Base-by-base conservation (phyloP, 2,329 filamentous ascomycete species). In the Drechslerella dactyloides region DNA sequence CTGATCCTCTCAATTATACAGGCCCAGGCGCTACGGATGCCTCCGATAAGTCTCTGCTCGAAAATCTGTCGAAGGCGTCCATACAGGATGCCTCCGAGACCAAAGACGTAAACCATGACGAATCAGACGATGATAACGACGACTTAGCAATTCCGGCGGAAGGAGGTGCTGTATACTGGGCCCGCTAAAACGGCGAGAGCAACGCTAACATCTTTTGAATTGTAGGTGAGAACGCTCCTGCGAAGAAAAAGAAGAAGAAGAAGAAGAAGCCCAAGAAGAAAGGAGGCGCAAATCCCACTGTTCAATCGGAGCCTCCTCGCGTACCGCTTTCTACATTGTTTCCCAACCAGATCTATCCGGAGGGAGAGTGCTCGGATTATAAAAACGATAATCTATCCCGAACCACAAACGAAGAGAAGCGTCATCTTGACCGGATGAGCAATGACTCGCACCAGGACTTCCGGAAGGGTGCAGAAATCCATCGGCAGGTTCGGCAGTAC, bases 401-500 rank as follows among this genome's bases (percentile, higher is more conserved):
- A 65, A 94, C 89, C 2, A 96, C 91, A 11, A 87, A 84, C 79
- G 91, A 93, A 80, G 91, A 96, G 83, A 92, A 93, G 82, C 86
- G 90, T 59, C 87, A 93, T 77, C 83, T 93, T 60, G 90, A 93
- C 79, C 89, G 89, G 77, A 86, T 91, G 82, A 89, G 91, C 79
- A 87, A 86, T 76, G 89, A 93, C 74, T 93, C 91, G 81, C 81
- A 96, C 58, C 83, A 85, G 72, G 91, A 96, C 77, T 96, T 93
- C 79, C 88, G 91, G 73, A 86, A 93, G 77, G 91, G 87, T 52
- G 90, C 91, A n/a, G 91, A 96, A 81, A 86, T 91, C n/a, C 91
- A 96, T 79, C 87, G 91, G 64, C 90, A 96, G 79, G 91, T 94
- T 65, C 88, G 91, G 56, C 88, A 91, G 79, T 93, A 90, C 85